Conservation (phyloP, 495 filamentous ascomycete genomes). For the Talaromyces trachyspermus region DNA sequence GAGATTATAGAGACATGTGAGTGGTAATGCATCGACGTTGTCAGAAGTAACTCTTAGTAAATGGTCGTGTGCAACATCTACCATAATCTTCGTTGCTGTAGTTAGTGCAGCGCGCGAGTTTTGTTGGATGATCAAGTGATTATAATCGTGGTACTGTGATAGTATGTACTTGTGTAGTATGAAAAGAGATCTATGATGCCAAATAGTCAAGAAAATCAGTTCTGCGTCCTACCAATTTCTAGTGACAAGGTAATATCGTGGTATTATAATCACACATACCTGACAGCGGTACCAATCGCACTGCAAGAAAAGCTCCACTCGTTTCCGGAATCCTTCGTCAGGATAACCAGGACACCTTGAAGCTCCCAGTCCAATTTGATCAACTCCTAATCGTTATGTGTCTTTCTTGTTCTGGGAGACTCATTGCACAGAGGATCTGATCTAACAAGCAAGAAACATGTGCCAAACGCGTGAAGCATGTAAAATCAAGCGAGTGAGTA, state of each 20-base stretch:
- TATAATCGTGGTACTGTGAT: no score
- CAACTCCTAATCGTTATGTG: neutral
- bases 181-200: neutral
- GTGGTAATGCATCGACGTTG: conserved; percentile 11
- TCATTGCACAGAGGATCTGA: neutral
- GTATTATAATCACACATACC: neutral
- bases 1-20: conserved; percentile 16
- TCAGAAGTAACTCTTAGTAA: conserved; percentile 1
- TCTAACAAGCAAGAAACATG: neutral
- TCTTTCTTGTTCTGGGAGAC: neutral
- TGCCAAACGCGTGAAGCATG: neutral
- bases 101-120: conserved; percentile 14
- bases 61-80: conserved; percentile 17
- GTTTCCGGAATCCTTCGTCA: neutral
- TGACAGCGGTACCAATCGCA: neutral
- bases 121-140: neutral
- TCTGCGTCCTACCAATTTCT: neutral
- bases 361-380: neutral
- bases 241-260: neutral
- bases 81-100: conserved; percentile 15
- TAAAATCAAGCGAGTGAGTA: neutral
- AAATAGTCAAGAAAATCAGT: neutral
- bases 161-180: neutral
- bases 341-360: neutral
- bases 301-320: neutral